Percentiles rank a stretch among this genome's conserved stretches.
phyloP scores from a whole-genome alignment of 202 grass and related monocot species.

The Digitaria exilis region DNA sequence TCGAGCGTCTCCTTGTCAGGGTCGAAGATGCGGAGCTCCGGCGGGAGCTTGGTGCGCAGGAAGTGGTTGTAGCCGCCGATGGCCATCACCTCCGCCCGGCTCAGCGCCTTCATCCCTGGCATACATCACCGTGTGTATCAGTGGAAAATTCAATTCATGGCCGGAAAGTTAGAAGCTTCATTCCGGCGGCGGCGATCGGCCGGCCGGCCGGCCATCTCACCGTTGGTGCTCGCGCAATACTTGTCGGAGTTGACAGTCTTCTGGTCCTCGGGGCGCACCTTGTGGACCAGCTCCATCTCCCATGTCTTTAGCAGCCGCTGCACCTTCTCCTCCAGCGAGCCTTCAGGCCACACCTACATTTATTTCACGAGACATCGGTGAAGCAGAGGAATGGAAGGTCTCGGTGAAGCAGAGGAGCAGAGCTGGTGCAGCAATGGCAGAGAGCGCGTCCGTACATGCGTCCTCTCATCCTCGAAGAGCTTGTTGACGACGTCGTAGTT shows the following conservation, averaged over 20 bases:
- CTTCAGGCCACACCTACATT: conserved; percentile 58
- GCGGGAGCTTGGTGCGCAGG: conserved; percentile 61
- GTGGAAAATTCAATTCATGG: background rate
- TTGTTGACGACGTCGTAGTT: conserved; percentile 74
- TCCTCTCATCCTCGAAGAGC: conserved; percentile 78
- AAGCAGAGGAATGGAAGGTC: no score
- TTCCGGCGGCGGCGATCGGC: background rate
- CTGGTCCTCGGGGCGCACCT: conserved; percentile 51
- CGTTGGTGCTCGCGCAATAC: conserved; percentile 58
- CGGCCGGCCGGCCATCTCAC: conserved; percentile 6
- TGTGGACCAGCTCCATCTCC: conserved; percentile 79
- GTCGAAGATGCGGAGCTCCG: conserved; percentile 78
- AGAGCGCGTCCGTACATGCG: conserved; percentile 38
- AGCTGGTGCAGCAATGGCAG: no score
- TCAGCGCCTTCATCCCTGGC: conserved; percentile 39
- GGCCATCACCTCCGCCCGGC: conserved; percentile 27
- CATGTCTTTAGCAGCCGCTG: conserved; percentile 67
- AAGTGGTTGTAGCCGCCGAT: conserved; percentile 77
- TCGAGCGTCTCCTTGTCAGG: conserved; percentile 51
- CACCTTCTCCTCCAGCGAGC: conserved; percentile 70
- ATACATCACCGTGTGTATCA: background rate
- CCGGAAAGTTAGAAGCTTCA: no score
- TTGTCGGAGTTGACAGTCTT: conserved; percentile 43
- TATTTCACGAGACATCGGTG: no score
- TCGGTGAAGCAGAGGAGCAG: no score